Conservation (phyloP, 116 monocot species). For the Trichopus zeylanicus region DNA sequence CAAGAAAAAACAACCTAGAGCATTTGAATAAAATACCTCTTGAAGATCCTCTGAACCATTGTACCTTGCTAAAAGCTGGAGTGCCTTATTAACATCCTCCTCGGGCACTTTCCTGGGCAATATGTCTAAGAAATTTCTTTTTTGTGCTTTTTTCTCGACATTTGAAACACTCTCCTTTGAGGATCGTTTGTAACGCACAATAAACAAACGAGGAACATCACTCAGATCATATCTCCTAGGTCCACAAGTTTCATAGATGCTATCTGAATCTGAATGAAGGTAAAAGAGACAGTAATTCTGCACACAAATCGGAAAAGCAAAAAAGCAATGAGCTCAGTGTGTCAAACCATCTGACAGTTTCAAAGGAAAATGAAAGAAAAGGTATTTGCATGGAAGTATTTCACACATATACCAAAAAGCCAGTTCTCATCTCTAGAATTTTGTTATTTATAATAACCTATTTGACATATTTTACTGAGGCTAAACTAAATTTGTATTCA, state of each 20-base stretch:
- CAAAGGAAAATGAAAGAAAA: neutral
- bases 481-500: no score
- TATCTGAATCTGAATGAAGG: conserved; percentile 54
- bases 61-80: conserved; percentile 82
- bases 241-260: conserved; percentile 78
- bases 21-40: no score
- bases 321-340: no score
- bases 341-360: no score
- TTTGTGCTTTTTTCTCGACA: conserved; percentile 36
- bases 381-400: neutral
- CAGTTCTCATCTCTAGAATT: no score
- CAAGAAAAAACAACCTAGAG: no score
- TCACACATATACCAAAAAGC: neutral
- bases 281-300: conserved; percentile 83
- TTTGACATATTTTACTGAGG: no score
- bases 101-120: no score
- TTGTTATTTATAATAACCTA: no score
- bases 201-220: conserved; percentile 58
- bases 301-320: conserved; percentile 13
- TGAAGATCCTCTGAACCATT: conserved; percentile 65
- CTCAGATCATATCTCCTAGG: conserved; percentile 40
- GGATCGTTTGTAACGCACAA: conserved; percentile 74
- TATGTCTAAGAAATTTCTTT: conserved; percentile 29
- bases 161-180: conserved; percentile 34
- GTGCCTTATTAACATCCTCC: conserved; percentile 55